phyloP scores from a whole-genome alignment of 2,329 filamentous ascomycete species.

The Xylariaceae sp. region DNA sequence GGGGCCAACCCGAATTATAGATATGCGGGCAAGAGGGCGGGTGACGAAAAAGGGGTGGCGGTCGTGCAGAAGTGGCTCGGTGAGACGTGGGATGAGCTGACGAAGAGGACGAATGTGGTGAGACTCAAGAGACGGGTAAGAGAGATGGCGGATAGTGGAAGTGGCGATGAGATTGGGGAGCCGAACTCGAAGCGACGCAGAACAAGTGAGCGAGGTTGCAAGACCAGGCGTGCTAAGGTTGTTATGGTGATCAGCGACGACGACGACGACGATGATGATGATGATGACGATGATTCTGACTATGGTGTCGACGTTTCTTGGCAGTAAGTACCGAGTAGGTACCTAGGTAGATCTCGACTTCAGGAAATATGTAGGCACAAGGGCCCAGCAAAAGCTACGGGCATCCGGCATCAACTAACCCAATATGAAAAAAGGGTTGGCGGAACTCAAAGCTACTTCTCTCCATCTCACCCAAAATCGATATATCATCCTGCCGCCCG shows the following conservation, averaged over 20 bases:
- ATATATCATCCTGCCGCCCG: no score
- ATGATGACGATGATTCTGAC: no score
- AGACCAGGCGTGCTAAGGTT: background rate
- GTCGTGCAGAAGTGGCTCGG: conserved; percentile 1
- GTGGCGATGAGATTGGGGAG: background rate
- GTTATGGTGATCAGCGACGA: background rate
- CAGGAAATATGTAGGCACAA: no score
- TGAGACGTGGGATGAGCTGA: conserved; percentile 2
- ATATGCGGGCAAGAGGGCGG: background rate
- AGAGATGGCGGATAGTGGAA: background rate
- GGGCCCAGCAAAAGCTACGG: no score
- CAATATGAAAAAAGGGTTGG: no score
- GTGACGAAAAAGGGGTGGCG: conserved; percentile 1
- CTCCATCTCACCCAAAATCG: no score
- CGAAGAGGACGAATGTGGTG: background rate
- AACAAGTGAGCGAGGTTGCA: background rate
- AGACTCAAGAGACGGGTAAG: background rate
- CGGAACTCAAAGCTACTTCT: no score
- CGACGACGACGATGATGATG: background rate
- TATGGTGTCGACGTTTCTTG: no score
- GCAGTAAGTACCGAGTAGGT: no score
- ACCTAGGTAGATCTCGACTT: no score
- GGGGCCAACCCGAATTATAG: background rate
- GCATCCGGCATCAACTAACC: no score
- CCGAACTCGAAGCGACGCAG: background rate